Evolutionary conservation across 345 rosid species (phyloP), one percentile per base, ranked within the genome.

Genomic region (Laguncularia racemosa): DNA sequence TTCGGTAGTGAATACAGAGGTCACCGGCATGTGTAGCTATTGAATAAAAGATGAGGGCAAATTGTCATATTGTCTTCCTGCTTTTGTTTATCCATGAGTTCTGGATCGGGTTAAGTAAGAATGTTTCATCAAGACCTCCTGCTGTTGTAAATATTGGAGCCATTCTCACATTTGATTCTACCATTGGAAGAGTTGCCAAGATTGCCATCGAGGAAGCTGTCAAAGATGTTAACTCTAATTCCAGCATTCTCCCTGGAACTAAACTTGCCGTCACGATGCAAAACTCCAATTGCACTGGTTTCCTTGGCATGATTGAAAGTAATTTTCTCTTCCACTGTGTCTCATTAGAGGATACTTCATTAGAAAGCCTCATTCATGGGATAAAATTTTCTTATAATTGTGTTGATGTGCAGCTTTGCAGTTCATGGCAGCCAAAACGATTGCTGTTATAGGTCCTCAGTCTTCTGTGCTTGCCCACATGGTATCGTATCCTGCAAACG

Each of bases 261-360:
- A 63, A 72, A 54, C 78, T 92, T 58, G 58, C 20, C 14, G 23
- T 89, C 45, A 57, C 53, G 19, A 72, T 77, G 87, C 77, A 68
- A 23, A 63, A 76, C 70, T 56, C 98, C 56, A 83, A 89, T 53
- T 81, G 96, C 79, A 92, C 84, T 20, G 98, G 97, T 48, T 92
- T 92, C 71, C 21, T 74, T 53, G 98, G 95, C 66, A 80, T 92
- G 96, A 71, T 83, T 57, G 85, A 92, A 86, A 96, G 95, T 91
- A 81, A 26, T 64, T 52, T 50, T 55, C 56, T 48, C 17, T 28
- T 68, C 44, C 44, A 55, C n/a, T 16, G 40, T 33, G 20, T 28
- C 48, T 7, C 18, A 7, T 63, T 21, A 23, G 44, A 33, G 7
- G 40, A 33, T 33, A 33, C 7, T 33, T 7, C 9, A 7, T 33